Conservation (phyloP, 129 eudicot species). For the Chrysanthemum makinoi region DNA sequence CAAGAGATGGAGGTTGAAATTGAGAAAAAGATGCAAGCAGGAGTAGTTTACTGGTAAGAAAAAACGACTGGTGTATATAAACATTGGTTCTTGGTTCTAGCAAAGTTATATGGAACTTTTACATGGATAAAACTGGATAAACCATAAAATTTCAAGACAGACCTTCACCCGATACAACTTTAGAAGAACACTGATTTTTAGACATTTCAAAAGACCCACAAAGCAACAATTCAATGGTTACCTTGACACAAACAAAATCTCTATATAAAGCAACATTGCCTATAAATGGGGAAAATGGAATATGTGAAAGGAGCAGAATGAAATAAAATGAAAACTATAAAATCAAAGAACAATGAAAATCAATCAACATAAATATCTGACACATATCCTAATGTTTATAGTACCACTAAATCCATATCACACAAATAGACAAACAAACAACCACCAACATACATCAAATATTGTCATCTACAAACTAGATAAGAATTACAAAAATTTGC, state of each 20-base stretch:
- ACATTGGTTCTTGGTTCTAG: slow-evolving; percentile 23
- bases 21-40: slow-evolving; percentile 13
- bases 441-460: background rate
- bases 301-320: too few relatives aligned
- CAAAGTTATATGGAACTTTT: slow-evolving; percentile 5
- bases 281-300: background rate
- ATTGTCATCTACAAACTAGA: background rate
- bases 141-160: background rate
- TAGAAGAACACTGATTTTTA: background rate
- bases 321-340: too few relatives aligned
- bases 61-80: background rate
- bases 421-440: background rate
- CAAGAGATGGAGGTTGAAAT: slow-evolving; percentile 11
- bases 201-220: slow-evolving; percentile 12
- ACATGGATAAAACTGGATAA: background rate
- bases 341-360: too few relatives aligned
- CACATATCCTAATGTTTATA: too few relatives aligned
- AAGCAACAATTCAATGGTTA: background rate
- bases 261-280: background rate
- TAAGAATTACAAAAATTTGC: background rate
- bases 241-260: slow-evolving; percentile 6
- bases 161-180: too few relatives aligned
- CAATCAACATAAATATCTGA: too few relatives aligned
- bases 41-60: slow-evolving; percentile 5
- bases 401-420: slow-evolving; percentile 15